Base-by-base conservation (phyloP, 2,329 filamentous ascomycete genomes). In the Neopestalotiopsis clavispora region DNA sequence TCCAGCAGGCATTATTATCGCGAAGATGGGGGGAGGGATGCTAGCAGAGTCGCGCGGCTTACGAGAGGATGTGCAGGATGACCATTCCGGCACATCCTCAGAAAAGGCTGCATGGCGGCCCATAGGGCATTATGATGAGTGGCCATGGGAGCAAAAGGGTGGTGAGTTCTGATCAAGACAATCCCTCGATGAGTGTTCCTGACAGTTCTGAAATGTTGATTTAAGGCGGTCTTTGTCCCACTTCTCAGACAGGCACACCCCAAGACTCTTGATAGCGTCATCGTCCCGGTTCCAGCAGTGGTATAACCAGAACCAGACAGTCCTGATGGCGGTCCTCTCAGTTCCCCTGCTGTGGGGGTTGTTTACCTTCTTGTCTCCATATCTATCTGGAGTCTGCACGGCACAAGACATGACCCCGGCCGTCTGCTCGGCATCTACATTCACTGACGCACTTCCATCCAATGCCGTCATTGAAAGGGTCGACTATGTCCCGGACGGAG, bases 391-490 rank as follows among this genome's bases (percentile, higher is more conserved):
- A 2, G n/a, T 23, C 4, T 67, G 56, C 34, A 45, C 28, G 13
- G 23, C 32, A 34, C 28, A 59, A 14, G 14, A 28, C 17, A n/a
- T 17, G 5, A 52, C 56, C 10, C 17, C 65, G 34, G 65, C 28
- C 2, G 10, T 34, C 5, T 67, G 65, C 56, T 20, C 56, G 10
- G 65, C 65, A 42, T 56, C 65, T n/a, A 60, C 56, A 10, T 67
- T 67, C 32, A 23, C 30, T 13, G 7, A 32, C 17, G 52, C 38
- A 9, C 56, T 67, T 10, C 65, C 65, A 14, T 52, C 65, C 7
- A 52, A 34, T n/a, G 65, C 65, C n/a, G 34, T 56, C 56, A 67
- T 67, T 40, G 65, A 67, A 38, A 59, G 65, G 42, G 49, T 60
- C 40, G 65, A 59, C 40, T 60, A 28, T 42, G 56, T 67, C 20